phyloP scores from a whole-genome alignment of 257 asterid genomes.

The Capsicum baccatum region DNA sequence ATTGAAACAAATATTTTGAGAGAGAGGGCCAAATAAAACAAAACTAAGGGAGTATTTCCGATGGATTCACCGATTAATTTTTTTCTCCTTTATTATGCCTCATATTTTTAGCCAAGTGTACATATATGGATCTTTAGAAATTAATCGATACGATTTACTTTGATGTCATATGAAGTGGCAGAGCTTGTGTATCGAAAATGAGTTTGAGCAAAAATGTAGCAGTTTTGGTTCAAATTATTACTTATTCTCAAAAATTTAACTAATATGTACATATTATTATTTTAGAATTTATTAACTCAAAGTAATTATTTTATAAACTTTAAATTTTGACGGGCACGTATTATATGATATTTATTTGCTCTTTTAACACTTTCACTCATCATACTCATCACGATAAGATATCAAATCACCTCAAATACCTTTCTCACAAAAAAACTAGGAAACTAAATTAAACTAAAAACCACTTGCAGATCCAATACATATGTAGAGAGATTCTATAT shows the following conservation, averaged over 20 bases:
- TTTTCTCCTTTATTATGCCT: background rate
- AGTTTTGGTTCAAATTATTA: no score
- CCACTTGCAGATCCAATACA: background rate
- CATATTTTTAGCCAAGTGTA: background rate
- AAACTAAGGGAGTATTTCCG: background rate
- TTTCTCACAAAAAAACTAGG: background rate
- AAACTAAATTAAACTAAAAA: background rate
- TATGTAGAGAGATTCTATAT: background rate
- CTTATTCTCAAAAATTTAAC: no score
- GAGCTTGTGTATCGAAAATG: no score
- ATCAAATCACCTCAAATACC: background rate
- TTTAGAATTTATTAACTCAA: background rate
- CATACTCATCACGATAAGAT: background rate
- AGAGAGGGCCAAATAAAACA: no score
- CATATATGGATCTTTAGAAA: background rate
- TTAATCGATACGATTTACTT: background rate
- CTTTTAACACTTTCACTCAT: background rate
- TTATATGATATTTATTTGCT: background rate
- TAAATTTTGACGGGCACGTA: background rate
- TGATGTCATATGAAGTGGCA: background rate
- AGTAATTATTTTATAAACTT: accelerated
- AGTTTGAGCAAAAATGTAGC: no score
- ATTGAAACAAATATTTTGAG: no score
- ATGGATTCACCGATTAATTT: background rate
- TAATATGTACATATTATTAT: background rate